These are phyloP conservation scores for Elongisporangium senticosum DNA, from an alignment of 352 stramenopile species.

Conservation along the genomic window DNA sequence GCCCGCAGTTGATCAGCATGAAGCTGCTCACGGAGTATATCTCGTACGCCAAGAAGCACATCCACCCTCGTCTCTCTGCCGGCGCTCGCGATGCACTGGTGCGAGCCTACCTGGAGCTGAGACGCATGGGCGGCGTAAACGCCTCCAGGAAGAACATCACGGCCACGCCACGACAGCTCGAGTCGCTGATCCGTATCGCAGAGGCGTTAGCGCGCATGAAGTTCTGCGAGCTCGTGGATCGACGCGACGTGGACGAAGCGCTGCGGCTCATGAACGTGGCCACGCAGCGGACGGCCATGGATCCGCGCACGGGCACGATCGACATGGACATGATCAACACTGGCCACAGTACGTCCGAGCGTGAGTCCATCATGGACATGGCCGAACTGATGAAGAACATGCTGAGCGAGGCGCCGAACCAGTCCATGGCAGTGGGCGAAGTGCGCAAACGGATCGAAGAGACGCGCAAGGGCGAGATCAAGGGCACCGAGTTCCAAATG, in stretches of 20 bases:
- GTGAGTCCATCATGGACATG: conserved; percentile 65
- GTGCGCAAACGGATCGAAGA: conserved; percentile 84
- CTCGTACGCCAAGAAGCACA: conserved; percentile 90
- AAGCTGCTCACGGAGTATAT: conserved; percentile 94
- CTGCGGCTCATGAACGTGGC: conserved; percentile 96
- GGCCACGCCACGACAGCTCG: conserved; percentile 96
- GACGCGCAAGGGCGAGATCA: conserved; percentile 69
- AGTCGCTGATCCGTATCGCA: conserved; percentile 97
- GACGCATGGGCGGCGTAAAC: conserved; percentile 58
- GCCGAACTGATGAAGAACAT: conserved; percentile 53
- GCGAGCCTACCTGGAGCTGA: conserved; percentile 91
- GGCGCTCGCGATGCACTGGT: conserved; percentile 90
- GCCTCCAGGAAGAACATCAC: conserved; percentile 94
- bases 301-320: conserved; percentile 97
- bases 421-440: conserved; percentile 82
- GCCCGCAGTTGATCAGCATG: conserved; percentile 69
- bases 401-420: conserved; percentile 45
- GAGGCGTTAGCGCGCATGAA: conserved; percentile 96
- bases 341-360: conserved; percentile 86
- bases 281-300: conserved; percentile 96
- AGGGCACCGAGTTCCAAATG: conserved; percentile 84
- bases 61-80: conserved; percentile 89
- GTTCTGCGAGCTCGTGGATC: conserved; percentile 62
- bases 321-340: conserved; percentile 99
- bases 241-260: conserved; percentile 92